Percentiles rank a stretch among this genome's conserved stretches.
Evolutionary conservation across 1,139 yeast species (phyloP).

Genomic region (Lizanozyma gosingica): DNA sequence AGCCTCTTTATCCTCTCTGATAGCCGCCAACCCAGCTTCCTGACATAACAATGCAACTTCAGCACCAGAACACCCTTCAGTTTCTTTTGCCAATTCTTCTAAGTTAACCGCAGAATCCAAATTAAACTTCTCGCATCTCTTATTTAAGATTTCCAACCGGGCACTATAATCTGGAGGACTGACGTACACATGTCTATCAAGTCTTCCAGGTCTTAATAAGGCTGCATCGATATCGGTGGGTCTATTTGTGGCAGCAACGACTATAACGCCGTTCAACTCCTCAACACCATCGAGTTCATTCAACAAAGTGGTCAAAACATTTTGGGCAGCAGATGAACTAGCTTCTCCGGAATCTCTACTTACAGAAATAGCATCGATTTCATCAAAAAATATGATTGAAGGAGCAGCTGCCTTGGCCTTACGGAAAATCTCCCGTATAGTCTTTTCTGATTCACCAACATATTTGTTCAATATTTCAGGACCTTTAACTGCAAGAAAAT

Average conservation of each 20-base stretch:
- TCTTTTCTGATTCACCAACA: constrained; percentile 89
- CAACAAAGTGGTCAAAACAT: constrained; percentile 79
- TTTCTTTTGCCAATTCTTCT: constrained; percentile 45
- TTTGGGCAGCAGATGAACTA: constrained; percentile 64
- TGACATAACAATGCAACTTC: constrained; percentile 88
- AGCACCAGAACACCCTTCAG: constrained; percentile 95
- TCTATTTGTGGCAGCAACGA: constrained; percentile 91
- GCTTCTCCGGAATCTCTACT: constrained; percentile 54
- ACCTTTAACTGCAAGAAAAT: constrained; percentile 89
- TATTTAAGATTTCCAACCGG: constrained; percentile 63
- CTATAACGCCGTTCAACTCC: constrained; percentile 83
- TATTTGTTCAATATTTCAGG: constrained; percentile 92
- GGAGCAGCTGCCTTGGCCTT: constrained; percentile 94
- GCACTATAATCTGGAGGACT: constrained; percentile 84
- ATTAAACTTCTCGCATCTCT: constrained; percentile 49
- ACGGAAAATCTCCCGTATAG: constrained; percentile 80
- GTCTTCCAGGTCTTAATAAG: constrained; percentile 83
- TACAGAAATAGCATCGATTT: constrained; percentile 84
- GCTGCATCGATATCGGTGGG: constrained; percentile 93
- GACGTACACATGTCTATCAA: constrained; percentile 87
- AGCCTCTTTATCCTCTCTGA: constrained; percentile 64
- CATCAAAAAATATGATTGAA: constrained; percentile 87
- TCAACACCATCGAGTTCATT: constrained; percentile 97
- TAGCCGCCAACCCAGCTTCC: constrained; percentile 90
- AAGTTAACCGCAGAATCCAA: constrained; percentile 37